Conservation (phyloP, 306 rosid genomes). For the apple (Malus domestica) region ASM211411v1 NC_041796.1:2192501-2193000, state of each 20-base stretch:
- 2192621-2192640: neutral
- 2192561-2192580: neutral
- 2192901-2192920: neutral
- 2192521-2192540: neutral
- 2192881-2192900: neutral
- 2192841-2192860: conserved; percentile 54
- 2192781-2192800: neutral
- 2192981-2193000: neutral
- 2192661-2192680: neutral
- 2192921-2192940: neutral
- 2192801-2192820: neutral
- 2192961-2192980: neutral
- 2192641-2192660: neutral
- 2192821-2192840: conserved; percentile 27
- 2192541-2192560: neutral
- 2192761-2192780: neutral
- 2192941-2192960: neutral
- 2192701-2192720: neutral
- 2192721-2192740: neutral
- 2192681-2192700: neutral
- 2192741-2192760: neutral
- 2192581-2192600: neutral
- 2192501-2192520: neutral
- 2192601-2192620: neutral
- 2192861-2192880: conserved; percentile 15